Conservation (phyloP, 768 basidiomycete species). For the Solioccasus polychromus region DNA sequence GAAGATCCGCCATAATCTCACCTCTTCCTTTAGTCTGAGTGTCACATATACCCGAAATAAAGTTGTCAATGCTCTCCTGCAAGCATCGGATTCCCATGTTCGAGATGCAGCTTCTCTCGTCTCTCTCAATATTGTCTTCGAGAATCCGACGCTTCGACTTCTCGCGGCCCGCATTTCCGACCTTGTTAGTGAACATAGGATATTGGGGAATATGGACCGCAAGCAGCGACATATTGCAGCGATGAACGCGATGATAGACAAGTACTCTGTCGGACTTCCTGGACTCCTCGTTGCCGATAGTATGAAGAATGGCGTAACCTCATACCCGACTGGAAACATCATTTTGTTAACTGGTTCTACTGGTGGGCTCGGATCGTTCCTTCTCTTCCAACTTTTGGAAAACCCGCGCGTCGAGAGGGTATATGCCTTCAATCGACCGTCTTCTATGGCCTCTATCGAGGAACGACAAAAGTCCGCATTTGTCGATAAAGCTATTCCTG, state of each 20-base stretch:
- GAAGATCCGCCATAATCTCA: too few relatives aligned
- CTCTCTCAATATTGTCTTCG: too few relatives aligned
- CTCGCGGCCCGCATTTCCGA: too few relatives aligned
- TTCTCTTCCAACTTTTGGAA: conserved; percentile 31
- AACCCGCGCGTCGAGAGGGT: conserved; percentile 26
- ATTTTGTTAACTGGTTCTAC: conserved; percentile 40
- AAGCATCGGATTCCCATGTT: too few relatives aligned
- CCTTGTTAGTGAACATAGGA: too few relatives aligned
- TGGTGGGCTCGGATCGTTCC: conserved; percentile 40
- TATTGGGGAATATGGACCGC: too few relatives aligned
- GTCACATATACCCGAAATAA: too few relatives aligned
- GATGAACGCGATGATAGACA: conserved; percentile 39
- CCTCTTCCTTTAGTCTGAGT: too few relatives aligned
- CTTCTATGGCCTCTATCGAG: conserved; percentile 4
- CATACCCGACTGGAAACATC: conserved; percentile 3
- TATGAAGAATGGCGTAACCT: conserved; percentile 2
- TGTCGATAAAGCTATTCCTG: conserved; percentile 35
- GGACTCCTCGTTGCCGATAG: conserved; percentile 10
- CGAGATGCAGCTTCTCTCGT: too few relatives aligned
- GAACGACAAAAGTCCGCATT: conserved; percentile 35
- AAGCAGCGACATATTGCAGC: conserved; percentile 1
- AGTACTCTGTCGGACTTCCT: conserved; percentile 30
- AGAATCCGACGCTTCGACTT: too few relatives aligned
- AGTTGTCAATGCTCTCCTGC: too few relatives aligned
- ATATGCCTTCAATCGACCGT: conserved; percentile 34